These are phyloP conservation scores for Saccharomyces cerevisiae DNA, from an alignment of 805 yeast species.

Conservation along the genomic window DNA sequence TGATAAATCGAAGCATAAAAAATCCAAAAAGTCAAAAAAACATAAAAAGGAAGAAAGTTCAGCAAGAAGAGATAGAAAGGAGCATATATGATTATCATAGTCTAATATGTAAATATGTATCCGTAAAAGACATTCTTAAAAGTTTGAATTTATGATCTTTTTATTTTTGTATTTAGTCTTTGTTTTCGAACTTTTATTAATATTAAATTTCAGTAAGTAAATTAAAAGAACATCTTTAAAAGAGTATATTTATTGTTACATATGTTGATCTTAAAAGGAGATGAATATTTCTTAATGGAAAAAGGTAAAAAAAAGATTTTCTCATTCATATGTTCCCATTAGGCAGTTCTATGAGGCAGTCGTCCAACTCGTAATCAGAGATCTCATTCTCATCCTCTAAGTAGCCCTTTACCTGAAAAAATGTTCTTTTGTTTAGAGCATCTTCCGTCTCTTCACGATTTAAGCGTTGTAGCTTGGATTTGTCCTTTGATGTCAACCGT, in stretches of 20 bases:
- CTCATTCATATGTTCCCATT: background rate
- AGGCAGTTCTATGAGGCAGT: slow-evolving; percentile 13
- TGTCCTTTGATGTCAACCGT: slow-evolving; percentile 13
- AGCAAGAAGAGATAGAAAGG: slow-evolving; percentile 19
- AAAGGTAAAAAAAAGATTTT: background rate
- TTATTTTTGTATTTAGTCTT: background rate
- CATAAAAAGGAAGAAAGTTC: slow-evolving; percentile 30
- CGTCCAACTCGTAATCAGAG: slow-evolving; percentile 8
- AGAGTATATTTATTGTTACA: background rate
- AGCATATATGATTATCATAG: slow-evolving; percentile 3
- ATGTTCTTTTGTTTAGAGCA: slow-evolving; percentile 14
- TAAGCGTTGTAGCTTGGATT: slow-evolving; percentile 5
- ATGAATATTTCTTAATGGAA: slow-evolving; percentile 9
- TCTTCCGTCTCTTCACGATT: slow-evolving; percentile 9
- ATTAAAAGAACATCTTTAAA: background rate
- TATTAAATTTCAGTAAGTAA: background rate
- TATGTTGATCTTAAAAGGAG: slow-evolving; percentile 12
- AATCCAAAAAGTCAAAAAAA: slow-evolving; percentile 18
- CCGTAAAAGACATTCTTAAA: background rate
- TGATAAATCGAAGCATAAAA: slow-evolving; percentile 15
- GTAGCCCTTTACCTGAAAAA: slow-evolving; percentile 14
- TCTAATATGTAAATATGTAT: background rate
- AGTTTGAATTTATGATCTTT: background rate
- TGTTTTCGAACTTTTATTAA: background rate
- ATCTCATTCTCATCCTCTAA: slow-evolving; percentile 1